These are phyloP conservation scores for Lichenothelia convexa DNA, from an alignment of 495 filamentous ascomycete genomes.

Conservation along the genomic window DNA sequence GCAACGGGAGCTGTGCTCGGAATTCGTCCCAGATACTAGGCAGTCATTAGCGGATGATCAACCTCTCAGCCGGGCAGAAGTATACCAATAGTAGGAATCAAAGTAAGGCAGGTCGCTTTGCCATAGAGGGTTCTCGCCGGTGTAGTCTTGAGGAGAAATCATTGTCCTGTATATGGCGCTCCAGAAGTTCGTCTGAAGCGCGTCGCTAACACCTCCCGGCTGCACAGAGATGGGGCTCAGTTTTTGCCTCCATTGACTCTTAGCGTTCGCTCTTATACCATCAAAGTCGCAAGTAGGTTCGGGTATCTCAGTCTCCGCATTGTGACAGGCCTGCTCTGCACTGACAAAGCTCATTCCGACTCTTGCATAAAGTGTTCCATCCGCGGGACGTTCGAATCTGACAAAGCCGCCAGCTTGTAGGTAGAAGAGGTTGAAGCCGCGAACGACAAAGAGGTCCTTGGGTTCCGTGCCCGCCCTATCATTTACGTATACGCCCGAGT, in stretches of 20 bases:
- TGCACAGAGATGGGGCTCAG: constrained; percentile 34
- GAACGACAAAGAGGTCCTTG: too few relatives aligned
- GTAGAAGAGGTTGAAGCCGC: too few relatives aligned
- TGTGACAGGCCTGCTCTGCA: constrained; percentile 37
- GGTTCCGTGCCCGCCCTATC: too few relatives aligned
- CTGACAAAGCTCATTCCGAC: constrained; percentile 60
- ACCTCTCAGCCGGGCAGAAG: too few relatives aligned
- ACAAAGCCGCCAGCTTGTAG: too few relatives aligned
- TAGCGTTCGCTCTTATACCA: too few relatives aligned
- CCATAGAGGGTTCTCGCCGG: constrained; percentile 55
- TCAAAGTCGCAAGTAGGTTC: too few relatives aligned
- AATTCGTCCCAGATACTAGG: constrained; percentile 39
- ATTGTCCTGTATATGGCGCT: constrained; percentile 50
- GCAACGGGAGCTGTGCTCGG: constrained; percentile 41
- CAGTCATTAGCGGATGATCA: too few relatives aligned
- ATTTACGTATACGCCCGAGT: too few relatives aligned
- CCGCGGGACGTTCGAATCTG: too few relatives aligned
- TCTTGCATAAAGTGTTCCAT: too few relatives aligned
- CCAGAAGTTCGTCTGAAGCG: constrained; percentile 42
- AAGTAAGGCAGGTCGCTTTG: constrained; percentile 45
- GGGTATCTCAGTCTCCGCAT: constrained; percentile 42
- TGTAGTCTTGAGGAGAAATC: constrained; percentile 50
- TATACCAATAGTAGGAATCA: constrained; percentile 40
- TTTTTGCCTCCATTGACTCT: constrained; percentile 29
- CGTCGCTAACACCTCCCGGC: constrained; percentile 40